Percentiles rank a stretch among this genome's conserved stretches.
Conservation (phyloP, 1,284 basidiomycete genomes). For the Pseudozyma thailandica region DNA sequence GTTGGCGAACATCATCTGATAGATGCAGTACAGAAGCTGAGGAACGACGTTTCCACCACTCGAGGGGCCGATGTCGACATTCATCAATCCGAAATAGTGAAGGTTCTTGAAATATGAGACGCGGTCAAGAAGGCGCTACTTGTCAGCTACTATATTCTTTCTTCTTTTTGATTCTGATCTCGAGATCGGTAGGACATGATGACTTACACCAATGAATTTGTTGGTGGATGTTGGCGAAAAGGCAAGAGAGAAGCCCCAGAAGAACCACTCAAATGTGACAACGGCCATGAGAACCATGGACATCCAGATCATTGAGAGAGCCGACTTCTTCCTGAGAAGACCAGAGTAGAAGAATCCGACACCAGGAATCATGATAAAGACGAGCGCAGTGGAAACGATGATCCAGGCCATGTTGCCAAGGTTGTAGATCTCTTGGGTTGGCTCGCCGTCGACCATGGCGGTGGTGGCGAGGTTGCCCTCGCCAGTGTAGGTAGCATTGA, state of each 20-base stretch:
- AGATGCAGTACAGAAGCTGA: constrained; percentile 85
- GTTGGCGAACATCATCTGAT: constrained; percentile 86
- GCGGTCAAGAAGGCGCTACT: neutral
- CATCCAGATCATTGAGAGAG: constrained; percentile 89
- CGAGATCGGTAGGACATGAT: neutral
- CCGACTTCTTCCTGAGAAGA: constrained; percentile 83
- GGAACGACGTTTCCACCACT: constrained; percentile 72
- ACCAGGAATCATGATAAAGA: constrained; percentile 88
- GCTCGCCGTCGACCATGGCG: constrained; percentile 13
- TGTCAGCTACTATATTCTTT: neutral
- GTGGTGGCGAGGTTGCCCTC: constrained; percentile 35
- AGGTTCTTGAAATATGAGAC: constrained; percentile 68
- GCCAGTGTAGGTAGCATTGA: constrained; percentile 40
- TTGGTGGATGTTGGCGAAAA: constrained; percentile 69
- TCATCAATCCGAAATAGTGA: constrained; percentile 82
- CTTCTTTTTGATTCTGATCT: neutral
- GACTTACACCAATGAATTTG: constrained; percentile 70
- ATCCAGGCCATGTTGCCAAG: constrained; percentile 73
- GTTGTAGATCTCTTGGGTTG: constrained; percentile 61
- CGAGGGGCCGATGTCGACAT: constrained; percentile 81
- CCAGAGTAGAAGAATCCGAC: constrained; percentile 85
- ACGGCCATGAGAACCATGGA: constrained; percentile 81
- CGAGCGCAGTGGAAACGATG: constrained; percentile 71
- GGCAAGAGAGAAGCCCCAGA: constrained; percentile 68
- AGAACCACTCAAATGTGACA: constrained; percentile 76